phyloP scores from a whole-genome alignment of 805 yeast species.

The Pichia scutulata region DNA sequence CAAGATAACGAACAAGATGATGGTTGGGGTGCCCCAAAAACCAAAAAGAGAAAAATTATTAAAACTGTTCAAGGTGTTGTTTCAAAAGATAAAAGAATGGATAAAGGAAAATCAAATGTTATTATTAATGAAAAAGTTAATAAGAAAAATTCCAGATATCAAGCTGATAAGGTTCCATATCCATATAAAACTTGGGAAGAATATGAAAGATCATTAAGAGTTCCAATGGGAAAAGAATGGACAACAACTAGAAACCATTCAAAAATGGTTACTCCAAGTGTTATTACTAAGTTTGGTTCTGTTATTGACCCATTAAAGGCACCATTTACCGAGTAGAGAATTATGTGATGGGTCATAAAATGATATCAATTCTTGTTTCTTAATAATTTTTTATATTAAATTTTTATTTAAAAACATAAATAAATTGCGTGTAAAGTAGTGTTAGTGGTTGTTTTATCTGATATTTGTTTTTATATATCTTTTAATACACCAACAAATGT shows the following conservation, averaged over 20 bases:
- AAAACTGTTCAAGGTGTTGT: slow-evolving; percentile 74
- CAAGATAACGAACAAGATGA: slow-evolving; percentile 27
- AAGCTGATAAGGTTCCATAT: slow-evolving; percentile 85
- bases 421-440: neutral
- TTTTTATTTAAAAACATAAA: neutral
- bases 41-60: slow-evolving; percentile 52
- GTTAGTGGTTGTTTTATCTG: neutral
- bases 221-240: slow-evolving; percentile 99
- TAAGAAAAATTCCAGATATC: slow-evolving; percentile 80
- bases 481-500: neutral
- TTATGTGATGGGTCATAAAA: neutral
- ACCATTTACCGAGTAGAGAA: slow-evolving; percentile 48
- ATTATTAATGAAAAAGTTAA: slow-evolving; percentile 83
- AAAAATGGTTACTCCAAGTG: slow-evolving; percentile 80
- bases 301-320: slow-evolving; percentile 89
- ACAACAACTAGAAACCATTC: slow-evolving; percentile 81
- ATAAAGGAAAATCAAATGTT: slow-evolving; percentile 68
- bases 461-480: too few species aligned
- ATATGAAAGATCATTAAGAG: slow-evolving; percentile 85
- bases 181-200: slow-evolving; percentile 92
- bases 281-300: slow-evolving; percentile 77
- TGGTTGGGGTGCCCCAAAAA: slow-evolving; percentile 21
- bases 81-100: slow-evolving; percentile 63
- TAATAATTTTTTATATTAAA: neutral
- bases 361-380: neutral